Evolutionary conservation across 495 filamentous ascomycete genomes (phyloP).

Genomic region (Lophiotrema nucula): DNA sequence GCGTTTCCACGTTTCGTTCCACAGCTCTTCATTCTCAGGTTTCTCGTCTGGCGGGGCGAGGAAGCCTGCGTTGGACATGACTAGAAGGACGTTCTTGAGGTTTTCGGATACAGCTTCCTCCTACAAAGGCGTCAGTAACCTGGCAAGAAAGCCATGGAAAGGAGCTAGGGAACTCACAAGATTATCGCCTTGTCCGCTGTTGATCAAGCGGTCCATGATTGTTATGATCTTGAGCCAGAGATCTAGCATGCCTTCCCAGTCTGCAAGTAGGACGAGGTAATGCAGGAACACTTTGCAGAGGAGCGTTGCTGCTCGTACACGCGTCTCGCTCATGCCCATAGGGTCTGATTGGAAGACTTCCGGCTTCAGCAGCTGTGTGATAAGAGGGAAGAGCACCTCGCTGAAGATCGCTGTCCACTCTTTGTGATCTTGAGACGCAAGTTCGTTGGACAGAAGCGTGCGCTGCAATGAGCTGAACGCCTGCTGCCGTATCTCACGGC

Average conservation of each 20-base stretch:
- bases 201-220: conserved; percentile 95
- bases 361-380: conserved; percentile 83
- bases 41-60: conserved; percentile 70
- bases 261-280: conserved; percentile 79
- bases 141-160: not conserved
- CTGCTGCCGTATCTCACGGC: conserved; percentile 86
- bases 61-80: conserved; percentile 89
- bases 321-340: conserved; percentile 90
- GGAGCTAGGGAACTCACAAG: conserved; percentile 57
- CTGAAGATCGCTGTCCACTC: conserved; percentile 96
- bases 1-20: conserved; percentile 81
- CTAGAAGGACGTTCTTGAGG: conserved; percentile 92
- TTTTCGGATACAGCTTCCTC: conserved; percentile 95
- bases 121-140: conserved; percentile 44
- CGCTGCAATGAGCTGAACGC: conserved; percentile 85
- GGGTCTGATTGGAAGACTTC: conserved; percentile 94
- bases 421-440: conserved; percentile 73
- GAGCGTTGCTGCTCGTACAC: conserved; percentile 86
- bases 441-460: conserved; percentile 74
- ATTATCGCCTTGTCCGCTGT: conserved; percentile 88
- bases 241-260: conserved; percentile 89
- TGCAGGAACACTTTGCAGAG: conserved; percentile 95
- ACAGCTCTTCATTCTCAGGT: conserved; percentile 58
- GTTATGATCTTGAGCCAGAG: conserved; percentile 91
- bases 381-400: conserved; percentile 93